Base-by-base conservation (phyloP, 2,329 filamentous ascomycete species). In the Diaporthe sp. region DNA sequence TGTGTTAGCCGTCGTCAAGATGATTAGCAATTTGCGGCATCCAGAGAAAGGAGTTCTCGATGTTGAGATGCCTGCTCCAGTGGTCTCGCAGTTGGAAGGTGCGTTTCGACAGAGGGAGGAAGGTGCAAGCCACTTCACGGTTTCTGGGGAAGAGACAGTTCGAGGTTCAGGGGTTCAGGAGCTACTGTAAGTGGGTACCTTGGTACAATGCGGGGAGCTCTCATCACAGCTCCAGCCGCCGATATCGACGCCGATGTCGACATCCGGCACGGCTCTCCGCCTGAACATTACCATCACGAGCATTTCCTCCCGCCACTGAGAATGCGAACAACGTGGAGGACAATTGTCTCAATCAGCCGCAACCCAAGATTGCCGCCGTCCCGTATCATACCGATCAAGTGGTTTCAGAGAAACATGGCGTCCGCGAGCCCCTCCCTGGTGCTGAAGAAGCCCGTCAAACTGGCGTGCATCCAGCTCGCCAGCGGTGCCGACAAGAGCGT, bases 391-490 rank as follows among this genome's bases (percentile, higher is more conserved):
- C 76, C 71, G 10, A n/a, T 25, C 17, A 65, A 17, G 13, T 73
- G 82, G 72, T 51, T 81, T 70, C 85, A 42, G 49, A 70, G 83
- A 82, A 84, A 80, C 49, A 83, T 82, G 81, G 78, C 80, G 34
- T 76, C 82, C 67, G 72, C 83, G 39, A 67, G 83, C 34, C 78
- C 82, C 65, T 79, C 72, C 77, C 82, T 96, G 70, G 47, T 73
- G 58, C 90, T 98, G 77, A 93, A 93, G 85, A 90, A 94, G 84
- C 92, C 93, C 53, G 87, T 97, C 81, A 96, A 94, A 86, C 89
- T 98, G 61, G 94, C 94, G 47, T 90, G 95, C 80, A 89, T 98
- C 78, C 95, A 98, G 85, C 90, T 98, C 47, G 92, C 94, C 75
- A 92, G 93, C 77, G 94, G 94, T 77, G 86, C 93, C 78, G 95